Evolutionary conservation across 345 rosid species (phyloP), one percentile per base, ranked within the genome.

Genomic region (Hibiscus trionum): DNA sequence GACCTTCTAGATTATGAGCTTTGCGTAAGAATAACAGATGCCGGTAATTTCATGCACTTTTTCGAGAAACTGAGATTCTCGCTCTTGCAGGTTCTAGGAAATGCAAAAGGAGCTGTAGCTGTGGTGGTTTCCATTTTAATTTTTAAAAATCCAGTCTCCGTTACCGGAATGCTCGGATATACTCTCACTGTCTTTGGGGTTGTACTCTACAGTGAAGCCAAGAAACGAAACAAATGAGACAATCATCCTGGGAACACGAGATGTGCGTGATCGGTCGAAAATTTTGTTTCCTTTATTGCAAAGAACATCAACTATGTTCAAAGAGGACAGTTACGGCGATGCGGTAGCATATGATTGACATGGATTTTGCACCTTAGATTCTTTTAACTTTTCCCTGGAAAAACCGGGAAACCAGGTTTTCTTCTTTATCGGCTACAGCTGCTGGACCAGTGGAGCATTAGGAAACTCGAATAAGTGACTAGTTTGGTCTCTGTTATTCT

Each of bases 41-140:
- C 37, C 37, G 37, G 5, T 35, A 35, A 35, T 35, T 35, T 29
- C 31, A 10, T 39, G 44, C 44, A 24, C 14, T 21, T 24, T 6
- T 1, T 66, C 17, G 19, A 39, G 47, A 63, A 24, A 16, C 64
- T 71, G 56, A 58, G 15, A 44, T 16, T 24, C 16, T 71, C 24
- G 0, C 42, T 8, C 56, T 73, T 69, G 73, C 85, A 95, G 97
- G 98, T 96, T 62, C 87, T 96, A 69, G 99, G 99, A 67, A 96
- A 96, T 74, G 99, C 99, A 16, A 96, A 96, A 81, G 99, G 98
- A 33, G 98, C 99, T 10, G 97, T 89, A 64, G 99, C 97, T 3
- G 97, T 96, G 78, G 99, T 96, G 76, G 86, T 93, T 9, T 96
- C 97, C 0, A 93, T 96, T 77, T 82, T 96, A 69, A 93, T 93